phyloP scores from a whole-genome alignment of 202 grass and related monocot genomes.

The Carex arenaria region DNA sequence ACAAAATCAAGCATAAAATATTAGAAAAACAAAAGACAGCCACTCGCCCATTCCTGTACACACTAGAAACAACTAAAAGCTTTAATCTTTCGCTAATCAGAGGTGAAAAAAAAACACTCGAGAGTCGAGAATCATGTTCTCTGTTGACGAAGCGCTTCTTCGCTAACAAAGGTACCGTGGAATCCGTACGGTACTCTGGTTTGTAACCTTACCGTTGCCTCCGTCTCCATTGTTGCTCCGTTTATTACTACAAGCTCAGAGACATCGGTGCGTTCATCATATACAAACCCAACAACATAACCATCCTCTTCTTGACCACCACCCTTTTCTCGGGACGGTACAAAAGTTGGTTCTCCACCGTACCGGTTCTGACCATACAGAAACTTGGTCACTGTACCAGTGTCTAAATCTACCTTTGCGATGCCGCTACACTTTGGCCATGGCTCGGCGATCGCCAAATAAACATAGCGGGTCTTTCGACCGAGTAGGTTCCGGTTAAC shows the following conservation, averaged over 20 bases:
- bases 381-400: slow-evolving; percentile 13
- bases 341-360: slow-evolving; percentile 39
- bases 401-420: slow-evolving; percentile 39
- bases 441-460: slow-evolving; percentile 36
- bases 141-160: slow-evolving; percentile 29
- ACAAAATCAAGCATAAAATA: slow-evolving; percentile 5
- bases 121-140: not conserved
- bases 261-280: slow-evolving; percentile 16
- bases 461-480: slow-evolving; percentile 28
- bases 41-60: not conserved
- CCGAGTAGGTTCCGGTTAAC: slow-evolving; percentile 37
- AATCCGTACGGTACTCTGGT: slow-evolving; percentile 50
- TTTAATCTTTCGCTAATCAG: not conserved
- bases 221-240: slow-evolving; percentile 33
- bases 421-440: slow-evolving; percentile 42
- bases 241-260: slow-evolving; percentile 42
- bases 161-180: slow-evolving; percentile 43
- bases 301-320: slow-evolving; percentile 28
- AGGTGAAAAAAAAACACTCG: not conserved
- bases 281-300: slow-evolving; percentile 39
- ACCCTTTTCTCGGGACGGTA: not conserved
- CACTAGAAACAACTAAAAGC: not conserved
- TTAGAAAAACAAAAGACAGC: not conserved
- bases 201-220: slow-evolving; percentile 33
- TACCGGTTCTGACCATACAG: slow-evolving; percentile 34